Evolutionary conservation across 2,329 filamentous ascomycete species (phyloP), one percentile per base, ranked within the genome.

Genomic region (Colletotrichum sp.): DNA sequence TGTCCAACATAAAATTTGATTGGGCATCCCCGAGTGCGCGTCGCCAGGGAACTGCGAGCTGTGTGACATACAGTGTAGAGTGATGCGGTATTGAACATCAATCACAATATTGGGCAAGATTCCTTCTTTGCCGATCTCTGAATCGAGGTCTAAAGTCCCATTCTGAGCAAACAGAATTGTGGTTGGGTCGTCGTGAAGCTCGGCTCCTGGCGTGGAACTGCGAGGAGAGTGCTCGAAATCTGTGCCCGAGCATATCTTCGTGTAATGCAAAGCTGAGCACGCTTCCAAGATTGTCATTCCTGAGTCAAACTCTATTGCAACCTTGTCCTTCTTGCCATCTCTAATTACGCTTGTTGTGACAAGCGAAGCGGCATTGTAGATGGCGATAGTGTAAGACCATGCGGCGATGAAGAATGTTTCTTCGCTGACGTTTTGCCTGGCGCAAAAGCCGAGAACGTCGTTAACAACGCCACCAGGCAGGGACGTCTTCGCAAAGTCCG

Each of bases 401-500:
- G 64, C 64, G n/a, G 71, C 8, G 6, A 63, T 6, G 26, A 24
- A 69, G n/a, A 72, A 69, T 2, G 55, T 18, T 18, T 72, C 71
- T 15, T 10, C 2, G 36, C 16, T 30, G 2, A 72, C 3, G 7
- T 62, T 36, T 1, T 69, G 26, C 8, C 9, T 21, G 3, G 4
- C 49, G 55, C 71, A 72, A 6, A 68, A 72, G 3, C 7, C 13
- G 9, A 16, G 52, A 12, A 69, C 21, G 3, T 21, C 32, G 18
- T 49, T 26, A 10, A 26, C 12, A 18, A 62, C 34, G 8, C 1
- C 24, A 7, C n/a, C 70, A 34, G 49, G 16, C 34, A 67, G 9
- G 13, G 6, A 62, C 15, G 24, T 28, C 34, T 24, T 57, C 12
- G n/a, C 6, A 6, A 60, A 6, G 4, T 67, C 26, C 13, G 21